These are phyloP conservation scores for Phytophthora sp. DNA, from an alignment of 352 stramenopile genomes.

Conservation along the genomic window DNA sequence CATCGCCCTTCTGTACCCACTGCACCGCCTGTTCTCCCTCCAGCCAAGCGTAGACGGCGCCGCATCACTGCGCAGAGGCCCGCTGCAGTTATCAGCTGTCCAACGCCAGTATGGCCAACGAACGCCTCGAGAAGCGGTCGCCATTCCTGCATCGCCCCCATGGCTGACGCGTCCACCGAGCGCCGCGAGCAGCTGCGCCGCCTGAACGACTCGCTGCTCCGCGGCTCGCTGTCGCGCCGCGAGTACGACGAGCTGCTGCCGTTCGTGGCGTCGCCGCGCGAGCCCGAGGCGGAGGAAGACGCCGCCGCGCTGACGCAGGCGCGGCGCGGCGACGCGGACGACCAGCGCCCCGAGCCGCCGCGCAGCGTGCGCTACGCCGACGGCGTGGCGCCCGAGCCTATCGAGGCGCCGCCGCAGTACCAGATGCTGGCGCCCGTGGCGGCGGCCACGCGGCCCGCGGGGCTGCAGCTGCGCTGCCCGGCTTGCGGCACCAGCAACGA, in stretches of 20 bases:
- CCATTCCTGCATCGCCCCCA: conserved; percentile 14
- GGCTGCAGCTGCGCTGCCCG: conserved; percentile 45
- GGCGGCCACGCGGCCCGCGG: not conserved
- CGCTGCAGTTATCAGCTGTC: conserved; percentile 26
- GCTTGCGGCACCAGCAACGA: conserved; percentile 43
- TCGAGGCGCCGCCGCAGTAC: conserved; percentile 14
- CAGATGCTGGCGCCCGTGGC: conserved; percentile 16
- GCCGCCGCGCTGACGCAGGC: conserved; percentile 6
- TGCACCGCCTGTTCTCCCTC: not conserved
- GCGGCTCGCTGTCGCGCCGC: conserved; percentile 34
- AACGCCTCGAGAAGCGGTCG: conserved; percentile 2
- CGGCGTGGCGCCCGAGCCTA: conserved; percentile 14
- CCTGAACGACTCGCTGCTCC: conserved; percentile 43
- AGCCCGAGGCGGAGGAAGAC: conserved; percentile 10
- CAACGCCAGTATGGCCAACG: conserved; percentile 12
- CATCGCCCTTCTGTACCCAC: not conserved
- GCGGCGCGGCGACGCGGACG: conserved; percentile 5
- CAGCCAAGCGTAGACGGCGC: too few species aligned
- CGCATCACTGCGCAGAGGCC: too few species aligned
- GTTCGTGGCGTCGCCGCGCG: conserved; percentile 29
- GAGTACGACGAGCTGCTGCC: conserved; percentile 51
- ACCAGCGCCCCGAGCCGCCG: not conserved
- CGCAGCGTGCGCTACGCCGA: conserved; percentile 30
- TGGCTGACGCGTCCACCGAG: conserved; percentile 17
- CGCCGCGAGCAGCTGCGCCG: conserved; percentile 37